These are phyloP conservation scores for Litchi chinensis DNA, from an alignment of 345 rosid genomes.

Conservation along the genomic window DNA sequence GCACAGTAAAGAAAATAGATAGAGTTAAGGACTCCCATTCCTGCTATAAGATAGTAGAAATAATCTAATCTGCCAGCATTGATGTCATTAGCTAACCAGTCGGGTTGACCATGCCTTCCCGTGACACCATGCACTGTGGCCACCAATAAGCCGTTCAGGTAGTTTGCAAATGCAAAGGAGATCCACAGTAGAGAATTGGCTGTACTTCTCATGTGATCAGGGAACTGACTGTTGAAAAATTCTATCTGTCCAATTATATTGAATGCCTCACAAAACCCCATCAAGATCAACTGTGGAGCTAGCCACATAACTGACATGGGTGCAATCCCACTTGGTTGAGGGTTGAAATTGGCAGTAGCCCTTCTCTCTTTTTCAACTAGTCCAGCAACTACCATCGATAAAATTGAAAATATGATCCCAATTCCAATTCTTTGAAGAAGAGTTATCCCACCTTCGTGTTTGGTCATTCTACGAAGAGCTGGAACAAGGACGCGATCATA, in stretches of 20 bases:
- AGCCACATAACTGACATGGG: conserved; percentile 56
- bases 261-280: conserved; percentile 67
- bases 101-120: conserved; percentile 40
- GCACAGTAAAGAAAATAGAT: conserved; percentile 52
- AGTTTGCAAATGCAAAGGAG: conserved; percentile 40
- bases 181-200: conserved; percentile 53
- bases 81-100: conserved; percentile 57
- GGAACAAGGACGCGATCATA: conserved; percentile 62
- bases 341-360: conserved; percentile 24
- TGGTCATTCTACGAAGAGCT: conserved; percentile 39
- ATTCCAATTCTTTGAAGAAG: conserved; percentile 61
- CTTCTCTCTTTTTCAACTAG: conserved; percentile 51
- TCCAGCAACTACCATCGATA: conserved; percentile 54
- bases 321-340: conserved; percentile 17
- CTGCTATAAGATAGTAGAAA: conserved; percentile 57
- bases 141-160: conserved; percentile 41
- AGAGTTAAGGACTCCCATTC: conserved; percentile 46
- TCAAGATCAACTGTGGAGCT: conserved; percentile 57
- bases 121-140: conserved; percentile 41
- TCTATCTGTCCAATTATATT: conserved; percentile 60
- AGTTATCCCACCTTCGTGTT: conserved; percentile 52
- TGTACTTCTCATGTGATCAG: conserved; percentile 64
- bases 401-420: conserved; percentile 49
- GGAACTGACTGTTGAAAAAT: conserved; percentile 63
- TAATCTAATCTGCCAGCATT: conserved; percentile 58